phyloP scores from a whole-genome alignment of 768 basidiomycete species.

The Pholiota microspora region DNA sequence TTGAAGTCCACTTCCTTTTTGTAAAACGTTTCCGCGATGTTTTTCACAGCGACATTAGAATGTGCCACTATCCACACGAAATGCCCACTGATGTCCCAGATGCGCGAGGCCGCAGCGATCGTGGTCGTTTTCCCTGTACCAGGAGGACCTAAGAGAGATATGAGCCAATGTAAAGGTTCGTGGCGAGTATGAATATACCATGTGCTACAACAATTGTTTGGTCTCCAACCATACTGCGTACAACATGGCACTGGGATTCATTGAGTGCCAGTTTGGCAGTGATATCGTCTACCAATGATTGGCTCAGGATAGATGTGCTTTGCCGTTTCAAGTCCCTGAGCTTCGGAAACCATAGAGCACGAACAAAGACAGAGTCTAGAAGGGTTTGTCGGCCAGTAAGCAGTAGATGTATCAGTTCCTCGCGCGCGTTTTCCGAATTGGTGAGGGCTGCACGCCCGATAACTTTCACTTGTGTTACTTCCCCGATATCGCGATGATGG shows the following conservation, averaged over 20 bases:
- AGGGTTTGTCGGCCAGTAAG: slow-evolving; percentile 32
- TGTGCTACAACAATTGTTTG: slow-evolving; percentile 35
- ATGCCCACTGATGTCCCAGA: slow-evolving; percentile 27
- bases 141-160: slow-evolving; percentile 36
- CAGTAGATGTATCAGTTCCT: slow-evolving; percentile 33
- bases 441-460: slow-evolving; percentile 40
- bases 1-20: slow-evolving; percentile 36
- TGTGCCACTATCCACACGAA: slow-evolving; percentile 43
- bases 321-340: slow-evolving; percentile 11
- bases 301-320: neutral
- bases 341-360: slow-evolving; percentile 37
- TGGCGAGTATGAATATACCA: slow-evolving; percentile 31
- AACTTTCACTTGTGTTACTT: slow-evolving; percentile 32
- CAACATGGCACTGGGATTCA: slow-evolving; percentile 35
- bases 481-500: slow-evolving; percentile 17
- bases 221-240: slow-evolving; percentile 31
- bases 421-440: slow-evolving; percentile 35
- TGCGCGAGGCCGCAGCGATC: slow-evolving; percentile 40
- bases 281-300: slow-evolving; percentile 1
- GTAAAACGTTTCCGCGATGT: slow-evolving; percentile 42
- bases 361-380: slow-evolving; percentile 31
- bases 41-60: slow-evolving; percentile 51
- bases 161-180: neutral
- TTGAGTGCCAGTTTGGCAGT: slow-evolving; percentile 25
- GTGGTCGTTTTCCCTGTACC: slow-evolving; percentile 55